phyloP scores from a whole-genome alignment of 768 basidiomycete species.

The Crepidotus variabilis region DNA sequence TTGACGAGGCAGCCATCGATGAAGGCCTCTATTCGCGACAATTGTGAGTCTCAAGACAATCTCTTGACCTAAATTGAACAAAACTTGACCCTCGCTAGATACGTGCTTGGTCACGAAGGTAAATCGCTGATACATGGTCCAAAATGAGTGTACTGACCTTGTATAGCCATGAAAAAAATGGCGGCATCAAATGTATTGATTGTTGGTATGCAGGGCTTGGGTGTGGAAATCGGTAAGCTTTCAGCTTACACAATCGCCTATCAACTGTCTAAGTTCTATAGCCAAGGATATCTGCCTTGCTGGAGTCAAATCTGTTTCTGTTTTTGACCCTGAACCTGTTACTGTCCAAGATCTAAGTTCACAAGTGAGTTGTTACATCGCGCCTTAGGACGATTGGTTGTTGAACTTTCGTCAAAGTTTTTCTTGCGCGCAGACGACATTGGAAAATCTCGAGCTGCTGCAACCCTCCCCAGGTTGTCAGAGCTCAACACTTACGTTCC shows the following conservation, averaged over 20 bases:
- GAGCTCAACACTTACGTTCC: conserved; percentile 97
- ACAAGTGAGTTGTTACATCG: conserved; percentile 58
- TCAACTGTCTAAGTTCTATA: conserved; percentile 23
- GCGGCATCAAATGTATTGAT: conserved; percentile 93
- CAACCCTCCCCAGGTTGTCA: conserved; percentile 82
- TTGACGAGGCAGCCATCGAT: conserved; percentile 86
- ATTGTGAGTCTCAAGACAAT: conserved; percentile 52
- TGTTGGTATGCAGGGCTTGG: conserved; percentile 87
- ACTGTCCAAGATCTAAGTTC: conserved; percentile 88
- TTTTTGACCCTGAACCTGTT: conserved; percentile 91
- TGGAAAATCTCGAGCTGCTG: conserved; percentile 84
- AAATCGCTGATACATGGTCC: neutral
- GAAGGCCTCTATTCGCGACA: conserved; percentile 93
- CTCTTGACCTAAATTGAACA: neutral
- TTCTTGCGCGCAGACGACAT: conserved; percentile 87
- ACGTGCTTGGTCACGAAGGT: conserved; percentile 98
- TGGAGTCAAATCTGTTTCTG: conserved; percentile 95
- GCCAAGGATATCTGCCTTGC: conserved; percentile 95
- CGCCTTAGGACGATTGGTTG: neutral
- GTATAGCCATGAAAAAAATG: conserved; percentile 99
- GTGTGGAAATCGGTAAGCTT: conserved; percentile 81
- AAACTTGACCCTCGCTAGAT: conserved; percentile 34
- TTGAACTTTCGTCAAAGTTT: conserved; percentile 51
- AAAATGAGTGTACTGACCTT: conserved; percentile 2
- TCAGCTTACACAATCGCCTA: conserved; percentile 1